Conservation (phyloP, 2,329 filamentous ascomycete genomes). For the Alternaria tenuissima region DNA sequence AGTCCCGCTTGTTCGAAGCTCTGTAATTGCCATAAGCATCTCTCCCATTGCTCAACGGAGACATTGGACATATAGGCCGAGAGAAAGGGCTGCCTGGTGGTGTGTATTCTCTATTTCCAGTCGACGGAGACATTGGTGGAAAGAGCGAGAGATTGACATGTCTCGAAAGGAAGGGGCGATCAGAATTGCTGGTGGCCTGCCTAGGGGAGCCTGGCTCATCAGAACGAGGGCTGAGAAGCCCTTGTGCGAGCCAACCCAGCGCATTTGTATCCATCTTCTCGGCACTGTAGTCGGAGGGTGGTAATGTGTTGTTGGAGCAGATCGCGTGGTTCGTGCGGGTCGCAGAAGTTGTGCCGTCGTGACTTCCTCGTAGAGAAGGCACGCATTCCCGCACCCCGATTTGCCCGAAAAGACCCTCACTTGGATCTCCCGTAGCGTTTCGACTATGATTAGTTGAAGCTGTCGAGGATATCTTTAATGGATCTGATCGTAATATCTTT, state of each 20-base stretch:
- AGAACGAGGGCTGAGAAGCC: background rate
- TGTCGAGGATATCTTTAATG: background rate
- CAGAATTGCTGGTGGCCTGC: background rate
- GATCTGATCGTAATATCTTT: background rate
- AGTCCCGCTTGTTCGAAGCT: constrained; percentile 18
- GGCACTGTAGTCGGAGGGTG: background rate
- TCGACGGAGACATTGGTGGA: constrained; percentile 5
- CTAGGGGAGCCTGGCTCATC: background rate
- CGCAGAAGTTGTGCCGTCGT: background rate
- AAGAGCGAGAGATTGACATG: constrained; percentile 6
- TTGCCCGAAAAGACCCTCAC: background rate
- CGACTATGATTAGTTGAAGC: background rate
- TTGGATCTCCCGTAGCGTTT: background rate
- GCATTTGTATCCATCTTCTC: constrained; percentile 2
- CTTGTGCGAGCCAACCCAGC: constrained; percentile 12
- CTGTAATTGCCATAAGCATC: constrained; percentile 25
- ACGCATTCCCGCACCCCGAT: background rate
- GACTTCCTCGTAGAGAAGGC: constrained; percentile 1
- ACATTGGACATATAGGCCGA: constrained; percentile 9
- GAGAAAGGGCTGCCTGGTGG: constrained; percentile 1
- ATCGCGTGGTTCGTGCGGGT: background rate
- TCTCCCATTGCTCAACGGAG: constrained; percentile 22
- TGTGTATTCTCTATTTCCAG: constrained; percentile 14
- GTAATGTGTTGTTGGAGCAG: background rate
- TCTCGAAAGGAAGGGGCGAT: background rate